Base-by-base conservation (phyloP, 306 rosid species). In the Cucurbita ficifolia region DNA sequence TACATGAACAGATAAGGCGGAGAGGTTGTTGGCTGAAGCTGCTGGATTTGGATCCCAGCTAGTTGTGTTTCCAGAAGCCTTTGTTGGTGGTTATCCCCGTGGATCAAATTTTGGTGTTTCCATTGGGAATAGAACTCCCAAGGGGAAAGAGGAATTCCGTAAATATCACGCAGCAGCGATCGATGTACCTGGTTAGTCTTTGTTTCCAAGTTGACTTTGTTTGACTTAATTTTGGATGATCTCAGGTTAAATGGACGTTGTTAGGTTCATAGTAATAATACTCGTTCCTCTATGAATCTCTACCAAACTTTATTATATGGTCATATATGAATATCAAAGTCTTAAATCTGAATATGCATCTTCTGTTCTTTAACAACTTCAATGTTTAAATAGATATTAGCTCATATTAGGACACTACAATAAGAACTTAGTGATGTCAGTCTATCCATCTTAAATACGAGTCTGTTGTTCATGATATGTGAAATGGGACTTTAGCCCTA, bases 1-100 rank as follows among this genome's bases (percentile, higher is more conserved):
- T 64, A 57, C 59, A 36, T 65, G 19, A 62, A 35, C 78, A 88
- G 98, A 90, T 67, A 93, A 93, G 87, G 98, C 98, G 21, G 98
- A 90, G 81, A 88, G 94, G 54, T 85, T 93, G 82, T 33, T 90
- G 82, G 96, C 94, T 14, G 96, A 90, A 84, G 96, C 98, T 0
- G 94, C 90, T 8, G 81, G 90, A 51, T 82, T 77, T 79, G 98
- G 98, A 3, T 78, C 98, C 52, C 97, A 88, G 86, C 74, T 90
- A 74, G 97, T 93, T 77, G 89, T 93, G 58, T 93, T 93, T 83
- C 98, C 98, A 8, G 97, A 93, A 83, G 98, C 98, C 9, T 93
- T 88, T 82, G 84, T 93, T 42, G 98, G 97, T 18, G 98, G 98
- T 7, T 93, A 90, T 60, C 98, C 98, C 0, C 97, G 96, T 18